Evolutionary conservation across 495 filamentous ascomycete species (phyloP), one percentile per base, ranked within the genome.

Genomic region (Xylaria acuta): DNA sequence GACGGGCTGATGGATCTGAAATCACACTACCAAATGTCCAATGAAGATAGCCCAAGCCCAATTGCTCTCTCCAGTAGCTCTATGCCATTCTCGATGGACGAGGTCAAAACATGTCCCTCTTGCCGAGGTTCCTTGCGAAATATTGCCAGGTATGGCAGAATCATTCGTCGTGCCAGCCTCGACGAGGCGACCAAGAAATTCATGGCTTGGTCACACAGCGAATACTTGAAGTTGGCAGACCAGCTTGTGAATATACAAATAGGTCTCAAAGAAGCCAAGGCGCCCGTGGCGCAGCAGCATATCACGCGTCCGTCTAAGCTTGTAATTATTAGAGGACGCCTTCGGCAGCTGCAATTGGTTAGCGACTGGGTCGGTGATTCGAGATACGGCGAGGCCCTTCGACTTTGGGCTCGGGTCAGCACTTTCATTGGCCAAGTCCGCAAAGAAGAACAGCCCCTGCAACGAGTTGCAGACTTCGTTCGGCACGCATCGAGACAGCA

Each of bases 181-280:
- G 90, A 94, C 65, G 90, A 93, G 75, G 81, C 88, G 0, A 90
- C 90, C 0, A 92, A 92, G 77, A 90, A 89, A 70, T 91, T 94
- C 75, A 87, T 89, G 34, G 77, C 87, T 43, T 85, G 80, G 80
- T 81, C 83, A 5, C 88, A 90, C 43, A 74, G 76, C 4, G 69
- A 81, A 56, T 90, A 87, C 74, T 71, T 87, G 34, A 78, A 81
- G 5, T 82, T 93, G 18, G 85, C 78, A 12, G 64, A 70, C 20
- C 59, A 60, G 5, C 69, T 82, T 20, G 67, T 78, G 5, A 53
- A 75, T 14, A 64, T 72, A 64, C 75, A 76, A 49, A 71, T 71
- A 63, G 51, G 56, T 30, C 71, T 79, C n/a, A 65, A 68, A 30
- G 43, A 74, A n/a, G 45, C 69, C 34, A 14, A 51, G 32, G 5